phyloP scores from a whole-genome alignment of 2,329 filamentous ascomycete species.

The Diplodia sapinea region DNA sequence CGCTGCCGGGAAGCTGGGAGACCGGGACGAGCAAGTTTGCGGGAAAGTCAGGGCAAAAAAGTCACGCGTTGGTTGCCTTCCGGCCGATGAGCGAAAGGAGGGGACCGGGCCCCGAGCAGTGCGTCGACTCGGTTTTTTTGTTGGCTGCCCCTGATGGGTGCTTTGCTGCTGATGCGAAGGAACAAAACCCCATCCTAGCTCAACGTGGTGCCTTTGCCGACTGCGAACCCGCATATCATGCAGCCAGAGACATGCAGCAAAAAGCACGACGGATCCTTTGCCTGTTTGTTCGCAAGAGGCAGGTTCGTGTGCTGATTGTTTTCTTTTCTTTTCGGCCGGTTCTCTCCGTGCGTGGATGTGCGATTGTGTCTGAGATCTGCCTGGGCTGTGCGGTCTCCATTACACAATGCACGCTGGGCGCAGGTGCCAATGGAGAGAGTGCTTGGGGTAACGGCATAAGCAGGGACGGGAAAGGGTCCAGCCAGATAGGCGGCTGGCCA shows the following conservation, averaged over 20 bases:
- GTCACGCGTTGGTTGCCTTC: constrained; percentile 27
- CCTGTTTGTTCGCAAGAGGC: constrained; percentile 1
- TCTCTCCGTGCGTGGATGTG: constrained; percentile 1
- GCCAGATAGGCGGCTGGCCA: constrained; percentile 8
- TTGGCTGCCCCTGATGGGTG: background rate
- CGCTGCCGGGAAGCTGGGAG: background rate
- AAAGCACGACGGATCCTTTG: constrained; percentile 7
- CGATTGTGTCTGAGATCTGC: constrained; percentile 10
- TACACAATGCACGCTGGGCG: constrained; percentile 14
- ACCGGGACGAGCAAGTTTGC: background rate
- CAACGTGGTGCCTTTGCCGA: constrained; percentile 7
- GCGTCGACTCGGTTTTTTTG: background rate
- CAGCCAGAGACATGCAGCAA: constrained; percentile 20
- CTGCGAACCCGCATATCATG: constrained; percentile 10
- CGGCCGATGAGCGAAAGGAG: background rate
- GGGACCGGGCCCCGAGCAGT: background rate
- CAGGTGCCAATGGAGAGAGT: constrained; percentile 9
- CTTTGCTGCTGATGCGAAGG: background rate
- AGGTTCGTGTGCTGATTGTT: background rate
- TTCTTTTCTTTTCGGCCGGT: background rate
- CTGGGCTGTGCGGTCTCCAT: constrained; percentile 9
- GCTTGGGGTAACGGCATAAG: constrained; percentile 11
- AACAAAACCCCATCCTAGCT: background rate
- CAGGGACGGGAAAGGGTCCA: constrained; percentile 4
- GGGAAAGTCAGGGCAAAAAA: background rate